Evolutionary conservation across 495 filamentous ascomycete genomes (phyloP).

Genomic region (Thozetella sp.): DNA sequence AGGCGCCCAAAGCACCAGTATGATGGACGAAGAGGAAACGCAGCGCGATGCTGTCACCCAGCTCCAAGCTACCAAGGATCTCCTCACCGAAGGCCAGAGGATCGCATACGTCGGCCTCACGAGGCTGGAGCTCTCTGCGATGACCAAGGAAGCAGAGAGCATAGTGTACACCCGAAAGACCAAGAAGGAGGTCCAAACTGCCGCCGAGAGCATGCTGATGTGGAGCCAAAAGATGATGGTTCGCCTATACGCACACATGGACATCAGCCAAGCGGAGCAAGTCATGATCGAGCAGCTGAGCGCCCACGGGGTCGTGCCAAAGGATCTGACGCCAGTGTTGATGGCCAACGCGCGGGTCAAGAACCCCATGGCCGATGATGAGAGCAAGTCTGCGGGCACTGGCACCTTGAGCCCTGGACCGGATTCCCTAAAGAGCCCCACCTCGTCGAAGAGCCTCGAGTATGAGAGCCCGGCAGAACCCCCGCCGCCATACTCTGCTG

Average conservation of each 20-base stretch:
- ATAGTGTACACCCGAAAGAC: constrained; percentile 54
- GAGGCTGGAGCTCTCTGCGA: constrained; percentile 73
- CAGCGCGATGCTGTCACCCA: constrained; percentile 83
- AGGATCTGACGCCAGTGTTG: constrained; percentile 79
- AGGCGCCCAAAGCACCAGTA: constrained; percentile 57
- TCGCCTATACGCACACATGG: constrained; percentile 92
- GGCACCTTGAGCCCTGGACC: background rate
- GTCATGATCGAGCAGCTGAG: constrained; percentile 98
- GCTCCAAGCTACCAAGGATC: constrained; percentile 92
- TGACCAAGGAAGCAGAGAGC: constrained; percentile 67
- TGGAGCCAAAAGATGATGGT: constrained; percentile 99
- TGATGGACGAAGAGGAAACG: constrained; percentile 74
- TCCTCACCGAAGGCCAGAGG: constrained; percentile 92
- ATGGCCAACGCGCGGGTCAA: constrained; percentile 94
- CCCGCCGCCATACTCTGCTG: constrained; percentile 72
- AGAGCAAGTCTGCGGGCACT: constrained; percentile 5
- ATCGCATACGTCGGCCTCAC: constrained; percentile 95
- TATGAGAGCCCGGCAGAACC: constrained; percentile 46
- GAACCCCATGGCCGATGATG: constrained; percentile 76
- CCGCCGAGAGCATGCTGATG: constrained; percentile 82
- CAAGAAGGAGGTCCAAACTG: constrained; percentile 70
- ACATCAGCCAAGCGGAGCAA: constrained; percentile 87
- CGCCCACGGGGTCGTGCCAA: constrained; percentile 84
- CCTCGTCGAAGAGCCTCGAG: constrained; percentile 20
- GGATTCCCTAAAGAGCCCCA: constrained; percentile 7